Evolutionary conservation across 345 rosid genomes (phyloP), one percentile per base, ranked within the genome.

Genomic region (Brassica cretica): DNA sequence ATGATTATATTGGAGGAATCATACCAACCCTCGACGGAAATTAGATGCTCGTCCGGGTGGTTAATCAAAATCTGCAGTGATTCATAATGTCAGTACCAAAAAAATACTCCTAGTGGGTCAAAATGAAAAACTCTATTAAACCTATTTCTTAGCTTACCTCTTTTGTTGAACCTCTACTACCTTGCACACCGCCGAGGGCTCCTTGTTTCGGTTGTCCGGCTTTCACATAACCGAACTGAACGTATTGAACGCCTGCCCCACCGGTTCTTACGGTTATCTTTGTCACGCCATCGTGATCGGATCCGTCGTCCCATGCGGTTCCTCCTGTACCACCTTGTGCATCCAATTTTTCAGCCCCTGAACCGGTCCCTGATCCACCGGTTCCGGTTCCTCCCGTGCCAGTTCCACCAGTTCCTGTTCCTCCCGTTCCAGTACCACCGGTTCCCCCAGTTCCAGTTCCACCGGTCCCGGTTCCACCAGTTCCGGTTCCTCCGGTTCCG

Each of bases 281-380:
- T 5, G 77, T 67, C 32, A 79, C 32, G 2, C 77, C 74, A 12
- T 79, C 82, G 32, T 79, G 73, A 46, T 78, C 60, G 16, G 78
- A 73, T 60, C 82, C 82, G 2, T 79, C 82, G 46, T 79, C 74
- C 82, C 82, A 79, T 68, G 24, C 33, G 0, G 41, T 67, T 4
- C 82, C 82, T 66, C 78, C 78, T 3, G 37, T 32, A 6, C 78
- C 78, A 14, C 82, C 82, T 78, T 56, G 62, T 29, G 81, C 72
- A 0, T 66, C 72, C 76, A 66, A 5, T 11, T 78, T 73, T 3
- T 73, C 51, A 2, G 8, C 25, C 15, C 33, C 73, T 27, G 76
- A 62, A 3, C 76, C 68, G 3, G n/a, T 21, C 1, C 63, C 63
- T 24, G 64, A 4, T 14, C 10, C 66, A 0, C 39, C 66, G 1